Evolutionary conservation across 2,329 filamentous ascomycete species (phyloP), one percentile per base, ranked within the genome.

Genomic region (Penicillium sp.): DNA sequence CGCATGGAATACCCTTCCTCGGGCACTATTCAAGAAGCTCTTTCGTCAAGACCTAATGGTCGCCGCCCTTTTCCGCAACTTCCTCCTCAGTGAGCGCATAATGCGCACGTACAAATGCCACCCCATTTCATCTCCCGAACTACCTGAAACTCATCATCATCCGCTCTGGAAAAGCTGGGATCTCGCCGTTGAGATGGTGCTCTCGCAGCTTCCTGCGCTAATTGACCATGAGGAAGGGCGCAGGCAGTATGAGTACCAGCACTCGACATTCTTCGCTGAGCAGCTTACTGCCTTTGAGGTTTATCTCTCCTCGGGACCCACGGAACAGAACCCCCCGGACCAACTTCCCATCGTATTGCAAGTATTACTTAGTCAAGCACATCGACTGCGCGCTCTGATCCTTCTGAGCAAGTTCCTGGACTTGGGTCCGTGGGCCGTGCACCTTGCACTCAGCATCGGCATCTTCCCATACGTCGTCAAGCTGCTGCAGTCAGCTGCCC

Each of bases 401-500:
- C 77, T 99, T 6, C 81, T 99, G 0, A 94, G 92, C 52, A 90
- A 91, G 60, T 99, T 99, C 71, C 79, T 99, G 18, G 94, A 99
- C 65, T 82, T 97, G 36, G 94, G 94, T 0, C 94, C 94, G 0
- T 99, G 94, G 94, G 95, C 94, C 28, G 94, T 99, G n/a, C 94
- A 97, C 70, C 84, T 99, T 38, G 94, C 94, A 15, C 81, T 99
- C 15, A 96, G 92, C 71, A 99, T 99, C 56, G 94, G 94, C 23
- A 99, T 99, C 57, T 99, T 99, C 72, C 94, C 94, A 0, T 99
- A 99, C 68, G 94, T 99, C n/a, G 78, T 99, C 31, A 99, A 99
- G 74, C 79, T 99, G 24, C 78, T 99, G 16, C 94, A 99, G 70
- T 97, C 94, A 4, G 93, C 95, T 43, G 94, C 94, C 0, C 84